These are phyloP conservation scores for Colletotrichum coccodes DNA, from an alignment of 2,329 filamentous ascomycete genomes.

Conservation along the genomic window DNA sequence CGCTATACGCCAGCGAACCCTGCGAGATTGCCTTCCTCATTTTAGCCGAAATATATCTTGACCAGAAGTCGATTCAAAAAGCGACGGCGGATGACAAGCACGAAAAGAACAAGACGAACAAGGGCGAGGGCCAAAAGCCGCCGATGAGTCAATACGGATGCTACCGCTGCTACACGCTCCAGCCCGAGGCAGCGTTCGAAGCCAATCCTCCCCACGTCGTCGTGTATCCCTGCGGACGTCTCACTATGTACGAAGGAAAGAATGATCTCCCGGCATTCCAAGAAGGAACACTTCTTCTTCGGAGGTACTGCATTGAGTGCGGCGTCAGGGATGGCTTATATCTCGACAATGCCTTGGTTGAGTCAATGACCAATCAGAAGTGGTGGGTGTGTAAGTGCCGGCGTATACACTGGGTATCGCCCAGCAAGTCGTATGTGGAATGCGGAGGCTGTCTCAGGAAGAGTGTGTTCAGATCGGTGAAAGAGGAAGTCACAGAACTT, in stretches of 20 bases:
- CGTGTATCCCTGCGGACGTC: neutral
- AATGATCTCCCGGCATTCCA: neutral
- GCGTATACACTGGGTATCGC: conserved; percentile 5
- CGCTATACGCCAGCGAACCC: neutral
- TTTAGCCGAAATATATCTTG: neutral
- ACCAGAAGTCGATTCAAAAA: neutral
- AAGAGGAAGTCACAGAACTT: neutral
- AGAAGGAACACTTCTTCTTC: conserved; percentile 40
- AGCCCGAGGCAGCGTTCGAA: conserved; percentile 3
- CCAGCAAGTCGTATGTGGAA: neutral
- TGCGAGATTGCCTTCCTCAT: neutral
- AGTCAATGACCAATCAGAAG: conserved; percentile 49
- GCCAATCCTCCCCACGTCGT: neutral
- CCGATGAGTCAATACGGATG: neutral
- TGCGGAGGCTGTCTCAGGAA: neutral
- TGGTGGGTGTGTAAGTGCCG: conserved; percentile 53
- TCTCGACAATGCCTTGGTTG: conserved; percentile 48
- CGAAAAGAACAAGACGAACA: neutral
- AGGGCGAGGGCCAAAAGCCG: neutral
- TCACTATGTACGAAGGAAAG: neutral
- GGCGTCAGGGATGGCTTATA: conserved; percentile 49
- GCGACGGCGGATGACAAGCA: neutral
- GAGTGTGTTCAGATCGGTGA: neutral
- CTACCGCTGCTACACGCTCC: conserved; percentile 34
- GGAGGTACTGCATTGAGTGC: conserved; percentile 53